Evolutionary conservation across 768 basidiomycete genomes (phyloP).

Genomic region (Tephrocybe sp.): DNA sequence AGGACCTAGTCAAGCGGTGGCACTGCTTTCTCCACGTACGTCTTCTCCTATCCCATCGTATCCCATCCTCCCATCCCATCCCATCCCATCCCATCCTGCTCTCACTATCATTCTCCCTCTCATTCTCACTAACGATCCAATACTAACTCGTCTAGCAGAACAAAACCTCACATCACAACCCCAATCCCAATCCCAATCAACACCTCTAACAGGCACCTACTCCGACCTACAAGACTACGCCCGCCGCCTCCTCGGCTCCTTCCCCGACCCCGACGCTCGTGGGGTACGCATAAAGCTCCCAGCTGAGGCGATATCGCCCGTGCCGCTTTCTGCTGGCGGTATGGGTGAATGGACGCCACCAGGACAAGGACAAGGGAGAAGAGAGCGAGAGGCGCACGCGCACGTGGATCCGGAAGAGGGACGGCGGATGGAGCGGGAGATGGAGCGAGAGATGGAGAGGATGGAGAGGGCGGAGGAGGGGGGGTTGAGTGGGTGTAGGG

Average conservation of each 20-base stretch:
- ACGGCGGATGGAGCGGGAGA: slow-evolving; percentile 30
- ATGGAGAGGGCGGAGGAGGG: slow-evolving; percentile 32
- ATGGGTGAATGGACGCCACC: slow-evolving; percentile 13
- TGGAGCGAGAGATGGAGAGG: slow-evolving; percentile 23
- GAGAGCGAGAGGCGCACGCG: too few species aligned
- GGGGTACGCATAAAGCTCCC: slow-evolving; percentile 25
- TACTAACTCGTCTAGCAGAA: too few species aligned
- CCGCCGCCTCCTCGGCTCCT: slow-evolving; percentile 42
- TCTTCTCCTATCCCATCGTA: not conserved
- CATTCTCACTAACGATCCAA: too few species aligned
- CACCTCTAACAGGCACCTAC: slow-evolving; percentile 31
- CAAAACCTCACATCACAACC: too few species aligned
- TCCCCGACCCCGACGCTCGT: slow-evolving; percentile 30
- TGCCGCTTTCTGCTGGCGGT: slow-evolving; percentile 24
- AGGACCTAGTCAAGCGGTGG: too few species aligned
- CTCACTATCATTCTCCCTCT: too few species aligned
- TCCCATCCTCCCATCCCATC: too few species aligned
- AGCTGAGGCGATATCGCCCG: slow-evolving; percentile 21
- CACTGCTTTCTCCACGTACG: slow-evolving; percentile 22
- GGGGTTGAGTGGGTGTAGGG: slow-evolving; percentile 59
- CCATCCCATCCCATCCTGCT: too few species aligned
- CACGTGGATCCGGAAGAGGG: slow-evolving; percentile 28
- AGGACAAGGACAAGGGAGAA: too few species aligned
- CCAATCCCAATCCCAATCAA: too few species aligned
- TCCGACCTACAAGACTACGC: slow-evolving; percentile 55